Percentiles rank a stretch among this genome's conserved stretches.
Evolutionary conservation across 1,139 yeast species (phyloP).

Genomic region (Kurtzmaniella natalensis): DNA sequence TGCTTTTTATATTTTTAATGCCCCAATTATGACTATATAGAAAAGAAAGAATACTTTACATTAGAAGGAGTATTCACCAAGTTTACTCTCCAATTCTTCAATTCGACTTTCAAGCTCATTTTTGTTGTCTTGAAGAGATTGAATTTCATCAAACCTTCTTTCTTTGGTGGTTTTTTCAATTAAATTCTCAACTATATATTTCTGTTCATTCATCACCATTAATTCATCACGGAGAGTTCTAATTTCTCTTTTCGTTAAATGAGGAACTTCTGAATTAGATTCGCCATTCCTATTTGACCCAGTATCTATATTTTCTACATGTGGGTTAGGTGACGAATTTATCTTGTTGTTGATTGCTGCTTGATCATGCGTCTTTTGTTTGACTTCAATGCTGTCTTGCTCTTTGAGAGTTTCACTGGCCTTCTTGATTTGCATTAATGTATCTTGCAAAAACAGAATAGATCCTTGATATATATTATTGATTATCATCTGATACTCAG

Average conservation of each 20-base stretch:
- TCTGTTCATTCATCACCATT: slow-evolving; percentile 85
- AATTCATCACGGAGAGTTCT: slow-evolving; percentile 65
- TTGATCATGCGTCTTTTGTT: not conserved
- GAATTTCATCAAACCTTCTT: slow-evolving; percentile 74
- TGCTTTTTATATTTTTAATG: too few relatives aligned
- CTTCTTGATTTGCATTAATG: slow-evolving; percentile 24
- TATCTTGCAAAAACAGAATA: slow-evolving; percentile 32
- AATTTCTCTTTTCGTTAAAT: slow-evolving; percentile 46
- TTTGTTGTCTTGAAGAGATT: slow-evolving; percentile 54
- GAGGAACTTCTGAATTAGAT: slow-evolving; percentile 18
- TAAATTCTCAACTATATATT: slow-evolving; percentile 62
- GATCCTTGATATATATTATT: slow-evolving; percentile 33
- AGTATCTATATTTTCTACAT: too few relatives aligned
- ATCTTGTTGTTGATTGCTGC: too few relatives aligned
- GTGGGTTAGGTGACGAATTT: not conserved
- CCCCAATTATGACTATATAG: too few relatives aligned
- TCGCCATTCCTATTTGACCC: too few relatives aligned
- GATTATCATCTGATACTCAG: slow-evolving; percentile 17
- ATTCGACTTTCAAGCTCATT: slow-evolving; percentile 57
- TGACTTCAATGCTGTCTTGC: slow-evolving; percentile 14
- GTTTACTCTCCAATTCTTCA: slow-evolving; percentile 37
- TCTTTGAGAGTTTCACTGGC: slow-evolving; percentile 23
- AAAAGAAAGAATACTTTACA: too few relatives aligned
- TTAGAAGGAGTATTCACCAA: slow-evolving; percentile 66
- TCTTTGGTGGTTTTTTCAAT: slow-evolving; percentile 58